Conservation (phyloP, 192 early-diverging fungal genomes). For the Linderina pennispora region DNA sequence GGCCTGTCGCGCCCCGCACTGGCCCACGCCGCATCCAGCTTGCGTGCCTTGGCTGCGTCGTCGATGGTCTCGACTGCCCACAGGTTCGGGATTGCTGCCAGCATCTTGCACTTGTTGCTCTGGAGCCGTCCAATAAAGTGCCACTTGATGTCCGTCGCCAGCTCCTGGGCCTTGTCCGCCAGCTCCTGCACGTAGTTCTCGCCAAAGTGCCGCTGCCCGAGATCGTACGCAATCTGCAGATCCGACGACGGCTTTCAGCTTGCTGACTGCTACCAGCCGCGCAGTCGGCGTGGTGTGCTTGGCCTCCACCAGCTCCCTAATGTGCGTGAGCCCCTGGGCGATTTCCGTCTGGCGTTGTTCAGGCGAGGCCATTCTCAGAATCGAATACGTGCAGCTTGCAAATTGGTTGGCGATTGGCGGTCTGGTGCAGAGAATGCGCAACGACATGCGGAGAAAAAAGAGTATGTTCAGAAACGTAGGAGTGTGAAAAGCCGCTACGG, state of each 20-base stretch:
- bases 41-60: slow-evolving; percentile 72
- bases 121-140: slow-evolving; percentile 97
- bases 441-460: no score
- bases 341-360: slow-evolving; percentile 9
- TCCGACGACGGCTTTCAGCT: slow-evolving; percentile 81
- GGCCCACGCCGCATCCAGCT: slow-evolving; percentile 72
- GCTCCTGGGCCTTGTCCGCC: slow-evolving; percentile 72
- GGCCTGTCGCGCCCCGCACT: slow-evolving; percentile 40
- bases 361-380: no score
- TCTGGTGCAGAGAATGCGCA: no score
- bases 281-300: slow-evolving; percentile 11
- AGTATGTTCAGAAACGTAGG: no score
- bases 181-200: slow-evolving; percentile 98
- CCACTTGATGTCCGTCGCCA: slow-evolving; percentile 90
- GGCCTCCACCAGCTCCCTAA: slow-evolving; percentile 1
- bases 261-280: slow-evolving; percentile 90
- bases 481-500: no score
- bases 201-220: slow-evolving; percentile 93
- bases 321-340: slow-evolving; percentile 4
- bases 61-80: slow-evolving; percentile 93
- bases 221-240: slow-evolving; percentile 67
- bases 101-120: slow-evolving; percentile 91
- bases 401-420: no score
- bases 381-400: no score
- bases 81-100: slow-evolving; percentile 83